Evolutionary conservation across 2,329 filamentous ascomycete species (phyloP), one percentile per base, ranked within the genome.

Genomic region (Colletotrichum sp.): DNA sequence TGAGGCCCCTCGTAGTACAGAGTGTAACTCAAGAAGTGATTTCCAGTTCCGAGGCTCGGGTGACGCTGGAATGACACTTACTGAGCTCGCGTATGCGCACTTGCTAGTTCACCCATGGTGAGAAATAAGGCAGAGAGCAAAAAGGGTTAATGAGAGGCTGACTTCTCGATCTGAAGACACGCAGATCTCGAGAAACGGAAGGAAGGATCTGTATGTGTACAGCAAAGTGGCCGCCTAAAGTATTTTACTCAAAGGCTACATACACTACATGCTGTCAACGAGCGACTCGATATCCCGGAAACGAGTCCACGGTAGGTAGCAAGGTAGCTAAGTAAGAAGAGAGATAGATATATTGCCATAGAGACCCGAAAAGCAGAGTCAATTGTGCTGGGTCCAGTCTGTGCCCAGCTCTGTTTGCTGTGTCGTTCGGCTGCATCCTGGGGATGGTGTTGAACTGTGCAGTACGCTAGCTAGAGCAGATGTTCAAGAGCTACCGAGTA

Each of bases 371-470:
- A 38, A 36, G 4, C 3, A 7, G 34, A 60, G 30, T 10, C 3
- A 66, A 21, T 30, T 36, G 52, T 68, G 21, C 36, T 55, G 38
- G 68, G 8, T 66, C 32, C 34, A 36, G 32, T 26, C 32, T 8
- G 28, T 60, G n/a, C 8, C 52, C n/a, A 6, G 15, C 4, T 26
- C 68, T 21, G 24, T 21, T 24, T 61, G 30, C 52, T 71, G 30
- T 43, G 68, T 30, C 36, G 67, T 38, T 24, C 24, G 61, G 48
- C 24, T 55, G 61, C 72, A 62, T 66, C 9, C n/a, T 52, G n/a
- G 10, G n/a, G 43, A 3, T 52, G 43, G 10, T 52, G n/a, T 24
- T 52, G 10, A 21, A 52, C 6, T 21, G 12, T 52, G 43, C 12
- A 13, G 12, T 4, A 52, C n/a, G 6, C n/a, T 52, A 21, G n/a